These are phyloP conservation scores for Emericellopsis cladophorae DNA, from an alignment of 2,329 filamentous ascomycete species.

Conservation along the genomic window DNA sequence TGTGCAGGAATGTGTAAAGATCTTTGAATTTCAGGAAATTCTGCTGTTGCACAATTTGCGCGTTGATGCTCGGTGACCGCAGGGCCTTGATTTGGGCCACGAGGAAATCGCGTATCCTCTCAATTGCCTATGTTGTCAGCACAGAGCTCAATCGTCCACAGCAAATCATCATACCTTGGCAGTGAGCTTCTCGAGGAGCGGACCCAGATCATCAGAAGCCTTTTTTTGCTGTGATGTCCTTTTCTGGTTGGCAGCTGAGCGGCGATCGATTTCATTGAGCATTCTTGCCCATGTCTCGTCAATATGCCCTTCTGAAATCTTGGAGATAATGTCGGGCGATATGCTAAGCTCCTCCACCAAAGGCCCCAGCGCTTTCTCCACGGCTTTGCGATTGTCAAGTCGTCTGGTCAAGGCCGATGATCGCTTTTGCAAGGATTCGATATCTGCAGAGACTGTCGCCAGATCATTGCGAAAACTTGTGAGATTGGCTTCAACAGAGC, in stretches of 20 bases:
- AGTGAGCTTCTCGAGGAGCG: conserved; percentile 72
- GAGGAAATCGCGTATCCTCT: conserved; percentile 87
- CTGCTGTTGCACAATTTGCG: conserved; percentile 91
- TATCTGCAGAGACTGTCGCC: conserved; percentile 84
- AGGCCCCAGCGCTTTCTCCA: conserved; percentile 78
- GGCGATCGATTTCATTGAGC: conserved; percentile 71
- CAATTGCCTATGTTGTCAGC: conserved; percentile 54
- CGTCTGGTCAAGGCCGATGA: conserved; percentile 74
- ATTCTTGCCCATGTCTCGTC: conserved; percentile 82
- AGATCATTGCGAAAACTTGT: conserved; percentile 90
- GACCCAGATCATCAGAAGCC: conserved; percentile 71
- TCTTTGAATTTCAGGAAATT: conserved; percentile 83
- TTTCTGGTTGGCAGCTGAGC: conserved; percentile 58
- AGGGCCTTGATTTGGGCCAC: conserved; percentile 91
- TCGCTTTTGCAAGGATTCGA: conserved; percentile 80
- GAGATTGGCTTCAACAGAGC: conserved; percentile 85
- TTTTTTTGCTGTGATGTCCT: conserved; percentile 56
- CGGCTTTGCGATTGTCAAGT: conserved; percentile 76
- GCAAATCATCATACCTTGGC: conserved; percentile 46
- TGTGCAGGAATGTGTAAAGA: conserved; percentile 72
- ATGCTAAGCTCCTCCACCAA: conserved; percentile 87
- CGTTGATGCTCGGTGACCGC: conserved; percentile 90
- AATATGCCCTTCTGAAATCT: conserved; percentile 78
- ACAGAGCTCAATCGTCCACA: conserved; percentile 3
- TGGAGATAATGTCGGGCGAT: conserved; percentile 69